Evolutionary conservation across 75 land plant species (phyloP).

Genomic region (Selaginella tamariscina): DNA sequence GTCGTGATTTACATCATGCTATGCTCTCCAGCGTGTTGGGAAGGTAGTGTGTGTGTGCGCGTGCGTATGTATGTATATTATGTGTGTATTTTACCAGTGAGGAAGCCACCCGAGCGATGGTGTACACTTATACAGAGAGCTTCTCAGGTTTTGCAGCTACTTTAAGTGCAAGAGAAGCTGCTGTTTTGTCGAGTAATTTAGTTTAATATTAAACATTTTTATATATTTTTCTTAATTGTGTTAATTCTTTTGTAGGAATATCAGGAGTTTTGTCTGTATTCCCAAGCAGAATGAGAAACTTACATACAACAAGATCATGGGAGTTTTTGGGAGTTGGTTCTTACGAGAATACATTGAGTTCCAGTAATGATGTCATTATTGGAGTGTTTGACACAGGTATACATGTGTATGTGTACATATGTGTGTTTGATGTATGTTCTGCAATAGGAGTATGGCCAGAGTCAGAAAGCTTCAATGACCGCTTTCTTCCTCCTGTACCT

Average conservation of each 20-base stretch:
- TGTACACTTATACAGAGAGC: background rate
- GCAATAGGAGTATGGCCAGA: conserved; percentile 57
- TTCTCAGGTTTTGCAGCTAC: background rate
- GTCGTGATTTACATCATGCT: background rate
- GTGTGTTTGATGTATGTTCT: background rate
- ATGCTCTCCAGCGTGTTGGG: background rate
- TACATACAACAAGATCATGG: background rate
- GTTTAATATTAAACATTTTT: background rate
- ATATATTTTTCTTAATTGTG: background rate
- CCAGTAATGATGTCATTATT: background rate
- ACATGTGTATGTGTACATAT: background rate
- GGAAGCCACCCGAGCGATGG: background rate
- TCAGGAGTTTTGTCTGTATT: background rate
- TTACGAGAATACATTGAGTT: background rate
- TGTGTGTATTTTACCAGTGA: background rate
- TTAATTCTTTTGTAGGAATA: background rate
- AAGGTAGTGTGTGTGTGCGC: too few species aligned
- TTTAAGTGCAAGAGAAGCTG: background rate
- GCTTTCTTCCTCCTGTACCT: conserved; percentile 39
- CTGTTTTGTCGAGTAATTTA: background rate
- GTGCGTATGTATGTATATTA: background rate
- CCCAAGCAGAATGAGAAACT: background rate
- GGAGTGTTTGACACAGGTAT: background rate
- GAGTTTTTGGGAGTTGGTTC: background rate
- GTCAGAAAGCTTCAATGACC: conserved; percentile 39